Evolutionary conservation across 2,329 filamentous ascomycete genomes (phyloP).

Genomic region (Verticillium albo-atrum): DNA sequence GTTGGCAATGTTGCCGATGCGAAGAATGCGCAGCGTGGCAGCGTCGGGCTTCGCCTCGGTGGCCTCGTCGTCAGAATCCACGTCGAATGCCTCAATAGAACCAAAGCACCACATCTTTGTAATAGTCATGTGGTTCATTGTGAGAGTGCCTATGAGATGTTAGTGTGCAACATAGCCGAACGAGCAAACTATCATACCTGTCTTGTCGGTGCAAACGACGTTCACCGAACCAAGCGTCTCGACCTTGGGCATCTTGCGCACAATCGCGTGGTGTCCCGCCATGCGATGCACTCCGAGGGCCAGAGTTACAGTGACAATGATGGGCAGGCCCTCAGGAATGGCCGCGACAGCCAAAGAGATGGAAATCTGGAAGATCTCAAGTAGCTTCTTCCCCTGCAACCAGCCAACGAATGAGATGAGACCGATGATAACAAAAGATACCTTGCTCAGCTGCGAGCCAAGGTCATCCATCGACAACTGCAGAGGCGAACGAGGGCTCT

Average conservation of each 20-base stretch:
- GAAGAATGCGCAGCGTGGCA: constrained; percentile 74
- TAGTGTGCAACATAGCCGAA: neutral
- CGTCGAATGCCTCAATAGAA: constrained; percentile 45
- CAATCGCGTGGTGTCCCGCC: constrained; percentile 92
- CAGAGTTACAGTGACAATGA: constrained; percentile 96
- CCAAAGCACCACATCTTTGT: constrained; percentile 97
- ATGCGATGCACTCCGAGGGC: constrained; percentile 93
- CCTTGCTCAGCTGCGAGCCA: constrained; percentile 92
- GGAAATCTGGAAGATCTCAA: constrained; percentile 97
- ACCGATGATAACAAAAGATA: constrained; percentile 91
- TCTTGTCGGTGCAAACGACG: constrained; percentile 99
- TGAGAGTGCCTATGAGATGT: constrained; percentile 65
- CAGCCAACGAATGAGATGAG: constrained; percentile 90
- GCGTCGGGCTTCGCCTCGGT: constrained; percentile 59
- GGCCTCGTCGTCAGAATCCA: constrained; percentile 50
- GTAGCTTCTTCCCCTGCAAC: constrained; percentile 79
- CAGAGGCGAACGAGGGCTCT: constrained; percentile 88
- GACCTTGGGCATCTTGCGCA: constrained; percentile 91
- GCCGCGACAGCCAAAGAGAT: constrained; percentile 95
- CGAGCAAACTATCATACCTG: constrained; percentile 44
- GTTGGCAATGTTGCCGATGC: constrained; percentile 95
- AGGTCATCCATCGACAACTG: constrained; percentile 98
- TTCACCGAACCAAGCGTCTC: constrained; percentile 98
- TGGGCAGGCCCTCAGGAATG: constrained; percentile 92
- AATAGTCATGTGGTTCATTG: constrained; percentile 97